These are phyloP conservation scores for Gracilaria gracilis DNA, from an alignment of 23 red algal species.

Conservation along the genomic window DNA sequence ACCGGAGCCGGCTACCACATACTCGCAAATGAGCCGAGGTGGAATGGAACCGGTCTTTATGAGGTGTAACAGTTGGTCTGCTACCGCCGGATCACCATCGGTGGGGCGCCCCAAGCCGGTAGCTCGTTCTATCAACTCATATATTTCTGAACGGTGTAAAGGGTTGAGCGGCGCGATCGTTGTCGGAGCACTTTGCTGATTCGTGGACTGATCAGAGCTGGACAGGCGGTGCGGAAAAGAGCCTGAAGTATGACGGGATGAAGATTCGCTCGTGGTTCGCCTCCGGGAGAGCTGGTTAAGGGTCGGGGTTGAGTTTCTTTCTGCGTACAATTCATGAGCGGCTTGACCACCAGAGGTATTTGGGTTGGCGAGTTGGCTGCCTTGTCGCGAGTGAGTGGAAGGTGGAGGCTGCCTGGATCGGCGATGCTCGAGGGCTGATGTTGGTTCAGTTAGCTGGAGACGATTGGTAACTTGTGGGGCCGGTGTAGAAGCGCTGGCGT, in stretches of 20 bases:
- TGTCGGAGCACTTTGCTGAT: neutral
- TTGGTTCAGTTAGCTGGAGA: neutral
- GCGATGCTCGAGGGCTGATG: neutral
- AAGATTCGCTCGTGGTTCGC: neutral
- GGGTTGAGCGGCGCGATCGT: constrained; percentile 10
- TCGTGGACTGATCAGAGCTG: neutral
- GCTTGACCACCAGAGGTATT: neutral
- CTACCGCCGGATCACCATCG: constrained; percentile 12
- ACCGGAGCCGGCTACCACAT: constrained; percentile 52
- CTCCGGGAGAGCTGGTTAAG: neutral
- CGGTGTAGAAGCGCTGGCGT: neutral
- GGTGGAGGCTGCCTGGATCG: neutral
- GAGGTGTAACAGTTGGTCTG: constrained; percentile 28
- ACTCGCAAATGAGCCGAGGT: constrained; percentile 22
- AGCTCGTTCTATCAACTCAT: constrained; percentile 44
- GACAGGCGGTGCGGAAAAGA: neutral
- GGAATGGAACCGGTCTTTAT: constrained; percentile 19
- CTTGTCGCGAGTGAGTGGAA: neutral
- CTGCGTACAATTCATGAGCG: neutral
- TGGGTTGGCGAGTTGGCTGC: neutral
- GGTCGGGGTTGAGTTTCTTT: neutral
- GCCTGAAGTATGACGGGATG: neutral
- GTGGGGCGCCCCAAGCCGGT: constrained; percentile 50
- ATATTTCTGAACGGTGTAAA: constrained; percentile 23
- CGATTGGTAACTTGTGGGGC: neutral